Conservation (phyloP, 257 asterid genomes). For the Nicotiana tomentosiformis region DNA sequence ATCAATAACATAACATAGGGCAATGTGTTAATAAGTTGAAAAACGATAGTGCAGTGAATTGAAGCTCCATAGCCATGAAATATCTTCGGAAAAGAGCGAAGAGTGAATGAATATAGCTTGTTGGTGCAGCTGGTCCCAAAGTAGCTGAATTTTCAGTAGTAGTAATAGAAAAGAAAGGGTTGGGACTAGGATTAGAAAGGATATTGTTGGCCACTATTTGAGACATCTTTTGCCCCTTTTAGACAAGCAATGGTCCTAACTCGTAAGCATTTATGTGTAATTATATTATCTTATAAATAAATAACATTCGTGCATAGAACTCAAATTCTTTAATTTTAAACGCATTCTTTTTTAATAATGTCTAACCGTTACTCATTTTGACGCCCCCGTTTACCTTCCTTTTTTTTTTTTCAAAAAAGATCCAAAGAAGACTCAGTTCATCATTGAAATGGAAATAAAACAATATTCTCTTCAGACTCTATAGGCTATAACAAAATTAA, state of each 20-base stretch:
- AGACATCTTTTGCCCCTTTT: constrained; percentile 18
- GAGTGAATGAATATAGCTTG: neutral
- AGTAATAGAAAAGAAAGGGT: constrained; percentile 30
- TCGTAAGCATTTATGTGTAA: too few species aligned
- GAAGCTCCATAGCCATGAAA: neutral
- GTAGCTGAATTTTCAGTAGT: constrained; percentile 9
- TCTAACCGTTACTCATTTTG: too few species aligned
- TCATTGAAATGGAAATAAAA: too few species aligned
- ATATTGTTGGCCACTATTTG: constrained; percentile 8
- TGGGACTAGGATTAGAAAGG: constrained; percentile 2
- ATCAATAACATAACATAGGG: too few species aligned
- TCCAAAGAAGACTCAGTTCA: too few species aligned
- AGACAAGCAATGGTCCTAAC: constrained; percentile 14
- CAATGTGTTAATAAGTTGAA: neutral
- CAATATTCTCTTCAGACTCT: too few species aligned
- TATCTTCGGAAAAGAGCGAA: neutral
- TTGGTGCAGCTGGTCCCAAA: constrained; percentile 26
- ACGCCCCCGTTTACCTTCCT: too few species aligned
- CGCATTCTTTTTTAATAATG: too few species aligned
- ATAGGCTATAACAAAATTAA: neutral
- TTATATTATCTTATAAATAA: too few species aligned
- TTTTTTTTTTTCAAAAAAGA: too few species aligned
- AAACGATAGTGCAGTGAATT: neutral
- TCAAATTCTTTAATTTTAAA: too few species aligned
- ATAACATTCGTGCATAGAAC: too few species aligned